Conservation (phyloP, 257 asterid species). For the Linaria vulgaris region DNA sequence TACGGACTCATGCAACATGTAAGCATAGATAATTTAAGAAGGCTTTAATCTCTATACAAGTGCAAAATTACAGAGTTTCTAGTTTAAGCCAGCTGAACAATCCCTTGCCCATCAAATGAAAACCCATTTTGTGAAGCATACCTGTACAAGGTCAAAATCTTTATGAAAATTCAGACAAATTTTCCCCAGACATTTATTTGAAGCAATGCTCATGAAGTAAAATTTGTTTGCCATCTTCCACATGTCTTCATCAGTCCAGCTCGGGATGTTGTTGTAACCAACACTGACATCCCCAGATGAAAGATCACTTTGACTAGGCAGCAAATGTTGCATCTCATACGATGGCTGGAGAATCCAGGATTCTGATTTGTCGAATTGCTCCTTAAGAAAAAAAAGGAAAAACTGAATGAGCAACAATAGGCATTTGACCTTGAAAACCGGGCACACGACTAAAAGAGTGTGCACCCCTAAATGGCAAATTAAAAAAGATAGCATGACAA, state of each 20-base stretch:
- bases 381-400: slow-evolving; percentile 33
- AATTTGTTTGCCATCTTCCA: slow-evolving; percentile 69
- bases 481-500: not conserved
- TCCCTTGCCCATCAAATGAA: slow-evolving; percentile 5
- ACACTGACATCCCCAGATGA: slow-evolving; percentile 33
- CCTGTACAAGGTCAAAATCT: slow-evolving; percentile 81
- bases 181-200: slow-evolving; percentile 58
- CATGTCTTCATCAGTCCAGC: slow-evolving; percentile 36
- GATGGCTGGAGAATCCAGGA: slow-evolving; percentile 89
- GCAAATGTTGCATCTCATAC: slow-evolving; percentile 69
- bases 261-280: slow-evolving; percentile 28
- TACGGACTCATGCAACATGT: not conserved
- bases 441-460: slow-evolving; percentile 1
- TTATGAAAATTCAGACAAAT: slow-evolving; percentile 67
- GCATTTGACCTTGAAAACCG: not conserved
- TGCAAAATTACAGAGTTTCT: not conserved
- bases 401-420: not conserved
- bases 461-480: slow-evolving; percentile 13
- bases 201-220: slow-evolving; percentile 85
- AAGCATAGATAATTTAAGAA: not conserved
- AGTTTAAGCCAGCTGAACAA: not conserved
- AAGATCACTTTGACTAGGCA: slow-evolving; percentile 34
- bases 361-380: slow-evolving; percentile 37
- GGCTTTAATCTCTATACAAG: not conserved
- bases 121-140: slow-evolving; percentile 22